phyloP scores from a whole-genome alignment of 2,329 filamentous ascomycete species.

The Colletotrichum navitas region DNA sequence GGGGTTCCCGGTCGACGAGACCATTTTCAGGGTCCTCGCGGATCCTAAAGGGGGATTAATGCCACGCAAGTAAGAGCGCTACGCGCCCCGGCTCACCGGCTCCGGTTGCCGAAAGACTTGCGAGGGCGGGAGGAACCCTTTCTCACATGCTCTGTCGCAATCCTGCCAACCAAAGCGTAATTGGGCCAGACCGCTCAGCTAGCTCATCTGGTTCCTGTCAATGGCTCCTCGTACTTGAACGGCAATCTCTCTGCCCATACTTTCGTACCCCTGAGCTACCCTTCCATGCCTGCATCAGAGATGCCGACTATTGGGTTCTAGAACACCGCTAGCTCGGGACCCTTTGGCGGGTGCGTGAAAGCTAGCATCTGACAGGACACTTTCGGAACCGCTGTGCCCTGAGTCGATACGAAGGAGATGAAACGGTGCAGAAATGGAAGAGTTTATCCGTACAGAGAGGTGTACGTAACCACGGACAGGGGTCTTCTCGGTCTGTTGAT shows the following conservation, averaged over 20 bases:
- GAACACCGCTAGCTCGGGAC: neutral
- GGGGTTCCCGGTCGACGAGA: neutral
- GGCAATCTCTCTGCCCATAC: neutral
- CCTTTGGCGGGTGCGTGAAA: neutral
- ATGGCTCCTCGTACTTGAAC: neutral
- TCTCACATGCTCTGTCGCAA: conserved; percentile 7
- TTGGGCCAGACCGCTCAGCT: neutral
- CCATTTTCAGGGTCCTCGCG: neutral
- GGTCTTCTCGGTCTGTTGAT: neutral
- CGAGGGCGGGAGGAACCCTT: neutral
- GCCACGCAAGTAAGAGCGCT: neutral
- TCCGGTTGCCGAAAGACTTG: neutral
- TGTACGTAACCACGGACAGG: neutral
- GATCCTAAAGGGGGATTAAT: neutral
- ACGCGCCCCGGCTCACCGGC: neutral
- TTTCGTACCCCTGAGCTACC: too few relatives aligned
- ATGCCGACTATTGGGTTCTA: neutral
- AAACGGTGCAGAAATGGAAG: neutral
- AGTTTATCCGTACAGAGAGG: neutral
- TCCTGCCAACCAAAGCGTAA: neutral
- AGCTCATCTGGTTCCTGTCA: neutral
- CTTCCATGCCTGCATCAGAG: neutral
- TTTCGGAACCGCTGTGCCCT: neutral
- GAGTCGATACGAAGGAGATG: conserved; percentile 7
- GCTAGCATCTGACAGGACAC: conserved; percentile 7